Conservation (phyloP, 441 rosid genomes). For the Erodium chrysanthum region DNA sequence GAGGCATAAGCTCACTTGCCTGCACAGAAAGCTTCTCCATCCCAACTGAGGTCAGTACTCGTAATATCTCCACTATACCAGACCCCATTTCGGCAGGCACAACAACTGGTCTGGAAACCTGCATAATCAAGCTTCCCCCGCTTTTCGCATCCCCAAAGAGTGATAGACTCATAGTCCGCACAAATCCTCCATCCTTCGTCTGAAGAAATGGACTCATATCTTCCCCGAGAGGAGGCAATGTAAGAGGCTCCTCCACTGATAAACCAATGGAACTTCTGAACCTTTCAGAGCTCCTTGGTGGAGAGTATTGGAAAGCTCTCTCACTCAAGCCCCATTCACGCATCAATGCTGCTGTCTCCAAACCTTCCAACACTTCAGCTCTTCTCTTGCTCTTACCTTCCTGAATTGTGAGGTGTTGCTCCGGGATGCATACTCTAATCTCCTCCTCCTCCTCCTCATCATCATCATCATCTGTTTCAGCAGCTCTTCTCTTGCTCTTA, state of each 20-base stretch:
- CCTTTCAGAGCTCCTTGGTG: slow-evolving; percentile 37
- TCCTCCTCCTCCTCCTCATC: too few relatives aligned
- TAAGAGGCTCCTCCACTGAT: slow-evolving; percentile 45
- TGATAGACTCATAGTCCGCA: slow-evolving; percentile 74
- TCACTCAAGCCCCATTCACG: slow-evolving; percentile 85
- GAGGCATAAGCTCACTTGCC: slow-evolving; percentile 83
- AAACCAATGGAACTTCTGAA: slow-evolving; percentile 56
- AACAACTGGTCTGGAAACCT: slow-evolving; percentile 85
- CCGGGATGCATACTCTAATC: slow-evolving; percentile 33
- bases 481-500: slow-evolving; percentile 43
- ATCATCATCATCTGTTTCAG: slow-evolving; percentile 33
- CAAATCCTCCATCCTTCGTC: slow-evolving; percentile 69
- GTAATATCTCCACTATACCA: slow-evolving; percentile 57
- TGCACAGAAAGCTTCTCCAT: slow-evolving; percentile 94
- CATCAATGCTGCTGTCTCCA: slow-evolving; percentile 84
- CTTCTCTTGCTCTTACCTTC: slow-evolving; percentile 33
- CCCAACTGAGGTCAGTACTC: slow-evolving; percentile 67
- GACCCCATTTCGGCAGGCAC: slow-evolving; percentile 97
- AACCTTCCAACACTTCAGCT: slow-evolving; percentile 60
- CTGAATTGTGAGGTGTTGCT: slow-evolving; percentile 24
- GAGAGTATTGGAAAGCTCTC: slow-evolving; percentile 60
- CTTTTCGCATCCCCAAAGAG: slow-evolving; percentile 51
- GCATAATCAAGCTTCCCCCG: slow-evolving; percentile 79
- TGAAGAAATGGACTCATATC: slow-evolving; percentile 77
- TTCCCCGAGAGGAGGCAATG: slow-evolving; percentile 66